These are phyloP conservation scores for Tardiomyces blankii DNA, from an alignment of 1,139 yeast species.

Conservation along the genomic window DNA sequence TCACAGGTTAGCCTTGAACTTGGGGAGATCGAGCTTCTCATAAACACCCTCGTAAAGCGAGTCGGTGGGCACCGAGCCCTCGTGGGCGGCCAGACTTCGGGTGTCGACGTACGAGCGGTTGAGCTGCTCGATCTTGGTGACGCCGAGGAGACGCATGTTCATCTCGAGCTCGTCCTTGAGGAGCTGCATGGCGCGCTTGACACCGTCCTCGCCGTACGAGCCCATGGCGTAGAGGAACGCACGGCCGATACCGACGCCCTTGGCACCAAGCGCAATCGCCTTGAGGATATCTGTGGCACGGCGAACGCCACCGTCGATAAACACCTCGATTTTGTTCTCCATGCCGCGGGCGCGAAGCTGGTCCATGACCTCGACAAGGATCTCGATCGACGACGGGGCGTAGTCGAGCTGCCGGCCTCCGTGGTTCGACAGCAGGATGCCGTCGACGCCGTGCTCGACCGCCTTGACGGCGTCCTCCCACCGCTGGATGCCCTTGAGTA, in stretches of 20 bases:
- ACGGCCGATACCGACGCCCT: conserved; percentile 68
- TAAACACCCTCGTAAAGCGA: conserved; percentile 34
- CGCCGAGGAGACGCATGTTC: conserved; percentile 87
- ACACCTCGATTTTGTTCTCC: conserved; percentile 48
- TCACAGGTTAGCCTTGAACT: conserved; percentile 20
- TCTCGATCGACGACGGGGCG: conserved; percentile 56
- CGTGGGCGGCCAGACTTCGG: conserved; percentile 28
- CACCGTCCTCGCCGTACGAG: conserved; percentile 71
- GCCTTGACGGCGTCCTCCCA: conserved; percentile 57
- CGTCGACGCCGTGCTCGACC: conserved; percentile 50
- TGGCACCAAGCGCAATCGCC: conserved; percentile 67
- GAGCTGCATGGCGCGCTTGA: conserved; percentile 61
- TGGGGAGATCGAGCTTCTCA: conserved; percentile 23
- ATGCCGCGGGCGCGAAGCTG: conserved; percentile 37
- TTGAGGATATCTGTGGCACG: conserved; percentile 64
- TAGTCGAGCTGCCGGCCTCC: conserved; percentile 75
- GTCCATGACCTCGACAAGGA: conserved; percentile 53
- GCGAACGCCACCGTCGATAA: conserved; percentile 65
- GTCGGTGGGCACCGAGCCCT: conserved; percentile 38
- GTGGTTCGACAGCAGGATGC: conserved; percentile 63
- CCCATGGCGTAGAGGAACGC: conserved; percentile 71
- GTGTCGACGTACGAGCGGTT: conserved; percentile 44
- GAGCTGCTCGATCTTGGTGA: conserved; percentile 50
- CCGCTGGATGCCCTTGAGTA: conserved; percentile 62
- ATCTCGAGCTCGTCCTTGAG: conserved; percentile 72